Percentiles rank a stretch among this genome's conserved stretches.
phyloP scores from a whole-genome alignment of 2,329 filamentous ascomycete species.

The Tolypocladium nubicola region DNA sequence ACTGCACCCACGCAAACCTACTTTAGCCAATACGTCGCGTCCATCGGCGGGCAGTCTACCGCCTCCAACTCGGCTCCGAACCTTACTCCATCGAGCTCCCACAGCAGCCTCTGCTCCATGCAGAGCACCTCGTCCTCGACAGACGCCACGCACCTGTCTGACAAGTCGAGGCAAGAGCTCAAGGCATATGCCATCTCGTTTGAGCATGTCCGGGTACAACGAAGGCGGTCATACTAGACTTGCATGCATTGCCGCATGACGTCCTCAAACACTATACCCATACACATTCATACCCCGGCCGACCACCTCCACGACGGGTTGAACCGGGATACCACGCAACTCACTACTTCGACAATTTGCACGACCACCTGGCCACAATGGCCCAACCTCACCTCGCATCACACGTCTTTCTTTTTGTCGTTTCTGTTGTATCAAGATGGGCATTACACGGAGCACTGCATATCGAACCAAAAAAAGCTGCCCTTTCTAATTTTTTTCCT shows the following conservation, averaged over 20 bases:
- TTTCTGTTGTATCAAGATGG: constrained; percentile 31
- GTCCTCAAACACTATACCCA: constrained; percentile 1
- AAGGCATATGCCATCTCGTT: constrained; percentile 82
- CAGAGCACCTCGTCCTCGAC: constrained; percentile 48
- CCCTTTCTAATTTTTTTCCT: constrained; percentile 15
- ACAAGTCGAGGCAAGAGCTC: constrained; percentile 69
- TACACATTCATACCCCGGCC: constrained; percentile 4
- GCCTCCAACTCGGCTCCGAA: constrained; percentile 21
- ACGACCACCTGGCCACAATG: constrained; percentile 4
- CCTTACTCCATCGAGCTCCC: constrained; percentile 65
- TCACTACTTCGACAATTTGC: constrained; percentile 11
- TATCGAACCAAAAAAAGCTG: constrained; percentile 28
- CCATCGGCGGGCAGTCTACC: constrained; percentile 12
- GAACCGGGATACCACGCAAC: constrained; percentile 16
- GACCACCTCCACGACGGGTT: neutral
- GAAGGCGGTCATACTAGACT: constrained; percentile 43
- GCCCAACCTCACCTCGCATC: constrained; percentile 10
- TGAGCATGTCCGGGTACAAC: constrained; percentile 61
- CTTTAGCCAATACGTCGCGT: constrained; percentile 12
- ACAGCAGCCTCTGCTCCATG: constrained; percentile 75
- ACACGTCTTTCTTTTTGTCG: constrained; percentile 8
- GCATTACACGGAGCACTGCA: constrained; percentile 39
- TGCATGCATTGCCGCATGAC: neutral
- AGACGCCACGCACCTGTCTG: constrained; percentile 52
- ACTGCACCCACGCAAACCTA: constrained; percentile 32